phyloP scores from a whole-genome alignment of 495 filamentous ascomycete species.

The Choiromyces venosus region DNA sequence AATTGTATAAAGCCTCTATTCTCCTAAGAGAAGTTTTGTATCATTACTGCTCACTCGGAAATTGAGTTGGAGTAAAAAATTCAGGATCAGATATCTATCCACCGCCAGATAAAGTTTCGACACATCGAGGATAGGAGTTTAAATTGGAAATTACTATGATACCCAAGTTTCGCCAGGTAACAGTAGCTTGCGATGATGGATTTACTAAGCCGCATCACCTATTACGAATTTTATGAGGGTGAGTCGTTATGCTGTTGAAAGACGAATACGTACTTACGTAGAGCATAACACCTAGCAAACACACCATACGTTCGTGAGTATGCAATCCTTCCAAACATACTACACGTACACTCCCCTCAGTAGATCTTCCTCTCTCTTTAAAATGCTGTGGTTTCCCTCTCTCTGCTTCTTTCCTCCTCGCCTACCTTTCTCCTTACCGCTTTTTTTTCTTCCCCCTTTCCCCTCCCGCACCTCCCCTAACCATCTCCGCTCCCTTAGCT shows the following conservation, averaged over 20 bases:
- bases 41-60: background rate
- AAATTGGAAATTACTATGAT: too few relatives aligned
- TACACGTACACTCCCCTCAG: background rate
- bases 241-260: background rate
- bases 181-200: background rate
- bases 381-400: background rate
- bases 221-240: background rate
- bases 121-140: background rate
- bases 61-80: background rate
- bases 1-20: background rate
- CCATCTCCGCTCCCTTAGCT: too few relatives aligned
- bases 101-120: background rate
- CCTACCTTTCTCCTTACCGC: too few relatives aligned
- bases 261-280: background rate
- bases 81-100: background rate
- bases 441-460: too few relatives aligned
- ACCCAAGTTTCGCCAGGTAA: background rate
- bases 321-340: background rate
- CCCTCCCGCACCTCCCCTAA: too few relatives aligned
- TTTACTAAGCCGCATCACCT: background rate
- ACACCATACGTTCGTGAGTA: background rate
- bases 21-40: background rate
- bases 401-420: background rate
- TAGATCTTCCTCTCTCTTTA: background rate
- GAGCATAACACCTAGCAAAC: background rate